phyloP scores from a whole-genome alignment of 73 alveolate genomes.

The Stentor roeselii region DNA sequence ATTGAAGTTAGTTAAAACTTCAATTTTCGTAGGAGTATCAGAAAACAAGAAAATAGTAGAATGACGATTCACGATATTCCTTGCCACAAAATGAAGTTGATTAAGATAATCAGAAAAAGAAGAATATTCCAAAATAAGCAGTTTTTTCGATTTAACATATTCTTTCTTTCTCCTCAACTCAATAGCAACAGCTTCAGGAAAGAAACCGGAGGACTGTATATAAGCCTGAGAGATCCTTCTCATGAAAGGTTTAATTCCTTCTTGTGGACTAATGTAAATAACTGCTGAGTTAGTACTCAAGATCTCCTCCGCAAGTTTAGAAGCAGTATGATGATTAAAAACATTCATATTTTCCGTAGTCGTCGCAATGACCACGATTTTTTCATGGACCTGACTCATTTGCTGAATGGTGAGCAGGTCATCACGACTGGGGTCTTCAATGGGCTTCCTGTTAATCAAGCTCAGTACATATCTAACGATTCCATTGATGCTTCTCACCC shows the following conservation, averaged over 20 bases:
- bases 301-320: not conserved
- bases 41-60: not conserved
- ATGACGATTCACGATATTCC: not conserved
- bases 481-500: not conserved
- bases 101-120: not conserved
- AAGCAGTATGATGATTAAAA: not conserved
- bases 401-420: not conserved
- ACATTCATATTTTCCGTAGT: not conserved
- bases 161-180: not conserved
- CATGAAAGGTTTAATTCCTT: not conserved
- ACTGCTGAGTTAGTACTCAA: not conserved
- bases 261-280: not conserved
- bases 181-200: not conserved
- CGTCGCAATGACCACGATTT: not conserved
- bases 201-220: not conserved
- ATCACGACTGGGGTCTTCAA: not conserved
- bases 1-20: not conserved
- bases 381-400: not conserved
- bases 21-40: not conserved
- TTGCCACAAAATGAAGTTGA: not conserved
- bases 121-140: not conserved
- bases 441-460: not conserved
- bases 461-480: not conserved
- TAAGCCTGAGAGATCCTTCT: constrained; percentile 3
- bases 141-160: not conserved